These are phyloP conservation scores for Pichiaceae sp. DNA, from an alignment of 1,139 yeast species.

Conservation along the genomic window DNA sequence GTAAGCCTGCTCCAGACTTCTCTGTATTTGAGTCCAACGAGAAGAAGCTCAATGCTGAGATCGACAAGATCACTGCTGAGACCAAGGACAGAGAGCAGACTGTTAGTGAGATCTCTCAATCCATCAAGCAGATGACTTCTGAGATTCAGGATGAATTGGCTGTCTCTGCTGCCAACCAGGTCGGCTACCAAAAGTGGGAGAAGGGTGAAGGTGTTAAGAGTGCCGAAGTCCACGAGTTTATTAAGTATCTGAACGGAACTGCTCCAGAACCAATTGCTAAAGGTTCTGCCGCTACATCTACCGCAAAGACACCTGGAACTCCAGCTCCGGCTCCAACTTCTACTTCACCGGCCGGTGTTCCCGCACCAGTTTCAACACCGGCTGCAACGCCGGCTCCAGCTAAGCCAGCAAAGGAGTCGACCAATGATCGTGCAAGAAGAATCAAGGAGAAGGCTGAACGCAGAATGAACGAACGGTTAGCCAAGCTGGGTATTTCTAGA, in stretches of 20 bases:
- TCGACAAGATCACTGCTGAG: slow-evolving; percentile 47
- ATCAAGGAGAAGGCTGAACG: slow-evolving; percentile 88
- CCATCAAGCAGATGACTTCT: slow-evolving; percentile 64
- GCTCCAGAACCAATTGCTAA: slow-evolving; percentile 3
- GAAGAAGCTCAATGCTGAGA: slow-evolving; percentile 44
- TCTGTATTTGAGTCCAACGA: slow-evolving; percentile 49
- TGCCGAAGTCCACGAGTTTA: slow-evolving; percentile 53
- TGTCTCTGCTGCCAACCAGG: slow-evolving; percentile 36
- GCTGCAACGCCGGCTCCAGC: background rate
- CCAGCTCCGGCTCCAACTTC: slow-evolving; percentile 1
- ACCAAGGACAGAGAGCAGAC: slow-evolving; percentile 45
- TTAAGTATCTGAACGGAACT: slow-evolving; percentile 40
- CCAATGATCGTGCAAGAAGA: slow-evolving; percentile 69
- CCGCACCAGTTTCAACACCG: background rate
- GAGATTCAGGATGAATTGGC: slow-evolving; percentile 45
- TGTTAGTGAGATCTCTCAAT: slow-evolving; percentile 63
- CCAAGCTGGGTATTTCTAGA: slow-evolving; percentile 64
- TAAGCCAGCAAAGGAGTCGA: slow-evolving; percentile 8
- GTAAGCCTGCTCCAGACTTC: slow-evolving; percentile 46
- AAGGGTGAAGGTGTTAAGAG: slow-evolving; percentile 72
- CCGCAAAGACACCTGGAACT: slow-evolving; percentile 1
- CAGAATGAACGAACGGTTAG: slow-evolving; percentile 83
- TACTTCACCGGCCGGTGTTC: background rate
- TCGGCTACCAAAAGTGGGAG: slow-evolving; percentile 73
- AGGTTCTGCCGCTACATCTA: background rate